Evolutionary conservation across 805 yeast species (phyloP).

Genomic region (Wickerhamiella domercqiae): DNA sequence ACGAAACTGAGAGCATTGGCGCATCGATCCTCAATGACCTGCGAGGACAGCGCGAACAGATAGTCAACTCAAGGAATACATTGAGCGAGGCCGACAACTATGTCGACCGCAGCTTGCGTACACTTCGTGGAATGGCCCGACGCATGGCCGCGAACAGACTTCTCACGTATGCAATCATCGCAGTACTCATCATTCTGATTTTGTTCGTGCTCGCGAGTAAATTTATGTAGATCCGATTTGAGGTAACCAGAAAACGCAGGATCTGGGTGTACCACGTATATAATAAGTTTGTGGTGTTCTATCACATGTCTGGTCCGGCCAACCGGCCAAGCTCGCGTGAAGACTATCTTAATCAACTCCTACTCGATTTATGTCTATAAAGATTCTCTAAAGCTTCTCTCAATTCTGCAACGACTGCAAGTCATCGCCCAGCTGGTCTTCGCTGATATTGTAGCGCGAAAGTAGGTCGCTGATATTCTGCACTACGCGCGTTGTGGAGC

Average conservation of each 20-base stretch:
- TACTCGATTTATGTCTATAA: no score
- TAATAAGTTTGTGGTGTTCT: no score
- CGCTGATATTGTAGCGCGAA: slow-evolving; percentile 13
- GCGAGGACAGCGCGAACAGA: slow-evolving; percentile 86
- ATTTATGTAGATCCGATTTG: slow-evolving; percentile 36
- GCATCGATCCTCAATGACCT: slow-evolving; percentile 78
- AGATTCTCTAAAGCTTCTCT: no score
- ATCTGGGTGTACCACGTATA: no score
- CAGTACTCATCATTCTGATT: slow-evolving; percentile 66
- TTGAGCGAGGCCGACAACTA: slow-evolving; percentile 81
- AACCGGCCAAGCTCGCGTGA: no score
- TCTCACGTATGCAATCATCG: slow-evolving; percentile 82
- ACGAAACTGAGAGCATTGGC: slow-evolving; percentile 85
- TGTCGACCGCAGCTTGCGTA: slow-evolving; percentile 77
- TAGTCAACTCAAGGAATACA: slow-evolving; percentile 71
- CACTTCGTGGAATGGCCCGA: slow-evolving; percentile 82
- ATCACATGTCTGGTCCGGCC: no score
- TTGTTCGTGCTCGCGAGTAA: slow-evolving; percentile 72
- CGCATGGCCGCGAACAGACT: slow-evolving; percentile 80
- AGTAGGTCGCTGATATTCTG: slow-evolving; percentile 15
- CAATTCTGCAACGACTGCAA: no score
- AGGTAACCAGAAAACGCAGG: no score
- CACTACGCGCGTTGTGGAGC: slow-evolving; percentile 13
- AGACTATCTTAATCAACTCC: no score
- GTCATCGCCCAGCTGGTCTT: slow-evolving; percentile 14